Evolutionary conservation across 1,139 yeast genomes (phyloP).

Genomic region (Torulaspora globosa): DNA sequence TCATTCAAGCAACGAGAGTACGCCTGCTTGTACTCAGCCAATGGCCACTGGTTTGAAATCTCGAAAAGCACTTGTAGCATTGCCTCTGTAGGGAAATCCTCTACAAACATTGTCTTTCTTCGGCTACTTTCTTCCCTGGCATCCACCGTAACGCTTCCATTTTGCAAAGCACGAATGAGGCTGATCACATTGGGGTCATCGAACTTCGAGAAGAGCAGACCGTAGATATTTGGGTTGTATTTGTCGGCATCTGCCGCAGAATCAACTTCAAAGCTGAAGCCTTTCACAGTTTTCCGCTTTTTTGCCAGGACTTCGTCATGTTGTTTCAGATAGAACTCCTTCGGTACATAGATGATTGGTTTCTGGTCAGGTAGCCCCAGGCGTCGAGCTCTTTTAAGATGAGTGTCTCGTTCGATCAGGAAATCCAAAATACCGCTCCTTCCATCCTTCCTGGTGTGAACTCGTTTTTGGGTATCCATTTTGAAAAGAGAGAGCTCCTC

Average conservation of each 20-base stretch:
- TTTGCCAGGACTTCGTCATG: slow-evolving; percentile 26
- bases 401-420: slow-evolving; percentile 27
- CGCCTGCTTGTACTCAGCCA: slow-evolving; percentile 28
- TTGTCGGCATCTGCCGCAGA: slow-evolving; percentile 8
- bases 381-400: slow-evolving; percentile 28
- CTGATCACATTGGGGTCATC: slow-evolving; percentile 23
- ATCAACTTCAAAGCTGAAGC: slow-evolving; percentile 22
- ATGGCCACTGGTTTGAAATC: slow-evolving; percentile 33
- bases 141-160: slow-evolving; percentile 34
- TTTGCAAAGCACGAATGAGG: slow-evolving; percentile 31
- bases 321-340: slow-evolving; percentile 32
- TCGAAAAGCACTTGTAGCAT: slow-evolving; percentile 31
- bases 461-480: slow-evolving; percentile 20
- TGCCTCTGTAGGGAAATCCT: slow-evolving; percentile 31
- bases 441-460: slow-evolving; percentile 35
- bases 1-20: slow-evolving; percentile 20
- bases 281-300: slow-evolving; percentile 20
- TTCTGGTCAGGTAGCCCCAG: slow-evolving; percentile 28
- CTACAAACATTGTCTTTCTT: slow-evolving; percentile 35
- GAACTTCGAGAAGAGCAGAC: slow-evolving; percentile 26
- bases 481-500: slow-evolving; percentile 33
- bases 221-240: slow-evolving; percentile 19
- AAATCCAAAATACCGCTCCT: slow-evolving; percentile 33
- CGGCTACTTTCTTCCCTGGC: slow-evolving; percentile 19
- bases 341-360: slow-evolving; percentile 34